These are phyloP conservation scores for Sutorius australiensis DNA, from an alignment of 768 basidiomycete genomes.

Conservation along the genomic window DNA sequence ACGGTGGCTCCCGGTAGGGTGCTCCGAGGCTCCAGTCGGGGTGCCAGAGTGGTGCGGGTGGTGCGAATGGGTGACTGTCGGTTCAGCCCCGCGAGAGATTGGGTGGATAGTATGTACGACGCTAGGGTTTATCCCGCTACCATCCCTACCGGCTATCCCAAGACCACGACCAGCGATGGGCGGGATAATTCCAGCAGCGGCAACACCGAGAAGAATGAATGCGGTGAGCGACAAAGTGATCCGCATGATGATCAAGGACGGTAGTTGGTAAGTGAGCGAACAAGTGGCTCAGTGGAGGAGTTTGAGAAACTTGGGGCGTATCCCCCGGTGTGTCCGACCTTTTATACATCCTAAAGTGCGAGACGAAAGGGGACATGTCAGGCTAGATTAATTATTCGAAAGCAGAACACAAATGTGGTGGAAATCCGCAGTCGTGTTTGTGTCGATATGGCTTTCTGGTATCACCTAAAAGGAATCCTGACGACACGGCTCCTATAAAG, in stretches of 20 bases:
- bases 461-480: not conserved
- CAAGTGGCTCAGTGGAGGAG: not conserved
- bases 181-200: slow-evolving; percentile 5
- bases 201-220: slow-evolving; percentile 4
- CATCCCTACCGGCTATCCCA: not conserved
- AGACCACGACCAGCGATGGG: not conserved
- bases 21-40: not conserved
- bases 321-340: not conserved
- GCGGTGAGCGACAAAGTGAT: not conserved
- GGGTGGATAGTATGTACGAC: too few relatives aligned
- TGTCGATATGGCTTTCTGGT: not conserved
- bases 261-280: not conserved
- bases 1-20: not conserved
- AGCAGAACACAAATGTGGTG: not conserved
- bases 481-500: not conserved
- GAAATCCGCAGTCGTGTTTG: slow-evolving; percentile 7
- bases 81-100: too few relatives aligned
- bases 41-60: not conserved
- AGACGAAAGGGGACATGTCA: not conserved
- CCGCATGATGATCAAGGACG: slow-evolving; percentile 10
- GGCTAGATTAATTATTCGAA: not conserved
- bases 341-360: slow-evolving; percentile 6
- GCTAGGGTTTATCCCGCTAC: too few relatives aligned
- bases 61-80: not conserved
- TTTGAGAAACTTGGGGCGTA: not conserved